Percentiles rank a stretch among this genome's conserved stretches.
Conservation (phyloP, 441 rosid genomes). For the Populus tomentosa region DNA sequence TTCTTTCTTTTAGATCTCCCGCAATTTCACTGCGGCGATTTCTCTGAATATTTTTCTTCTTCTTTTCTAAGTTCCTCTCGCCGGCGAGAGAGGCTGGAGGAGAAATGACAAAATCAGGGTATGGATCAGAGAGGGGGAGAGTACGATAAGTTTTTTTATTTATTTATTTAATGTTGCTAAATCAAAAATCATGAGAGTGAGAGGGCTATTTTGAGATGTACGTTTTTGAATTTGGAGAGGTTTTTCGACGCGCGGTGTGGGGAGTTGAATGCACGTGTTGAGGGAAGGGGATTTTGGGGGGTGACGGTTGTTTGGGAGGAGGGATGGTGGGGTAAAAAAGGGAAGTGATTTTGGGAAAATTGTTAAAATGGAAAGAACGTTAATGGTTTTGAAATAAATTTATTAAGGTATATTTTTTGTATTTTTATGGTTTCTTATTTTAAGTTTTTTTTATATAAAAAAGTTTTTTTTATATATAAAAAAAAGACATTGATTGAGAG, state of each 20-base stretch:
- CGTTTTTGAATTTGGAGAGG: constrained; percentile 9
- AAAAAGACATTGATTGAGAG: too few relatives aligned
- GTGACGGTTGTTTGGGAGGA: not conserved
- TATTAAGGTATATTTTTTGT: too few relatives aligned
- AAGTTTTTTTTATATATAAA: too few relatives aligned
- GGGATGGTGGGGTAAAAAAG: not conserved
- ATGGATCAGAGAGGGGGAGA: not conserved
- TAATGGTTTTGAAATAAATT: too few relatives aligned
- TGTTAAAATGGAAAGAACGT: too few relatives aligned
- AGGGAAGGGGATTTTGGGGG: not conserved
- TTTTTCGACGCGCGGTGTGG: constrained; percentile 1
- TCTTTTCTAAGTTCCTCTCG: not conserved
- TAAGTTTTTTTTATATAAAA: too few relatives aligned
- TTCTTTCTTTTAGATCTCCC: not conserved
- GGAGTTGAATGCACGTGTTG: not conserved
- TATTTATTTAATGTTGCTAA: not conserved
- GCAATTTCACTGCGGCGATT: not conserved
- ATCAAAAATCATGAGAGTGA: not conserved
- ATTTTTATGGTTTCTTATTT: too few relatives aligned
- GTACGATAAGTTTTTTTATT: not conserved
- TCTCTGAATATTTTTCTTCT: constrained; percentile 1
- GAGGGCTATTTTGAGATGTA: constrained; percentile 17
- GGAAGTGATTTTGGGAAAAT: too few relatives aligned
- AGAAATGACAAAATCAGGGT: constrained; percentile 13
- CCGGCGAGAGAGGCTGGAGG: constrained; percentile 5